Percentiles rank a stretch among this genome's conserved stretches.
Evolutionary conservation across 805 yeast species (phyloP).

Genomic region (Saccharomycopsis javanensis): DNA sequence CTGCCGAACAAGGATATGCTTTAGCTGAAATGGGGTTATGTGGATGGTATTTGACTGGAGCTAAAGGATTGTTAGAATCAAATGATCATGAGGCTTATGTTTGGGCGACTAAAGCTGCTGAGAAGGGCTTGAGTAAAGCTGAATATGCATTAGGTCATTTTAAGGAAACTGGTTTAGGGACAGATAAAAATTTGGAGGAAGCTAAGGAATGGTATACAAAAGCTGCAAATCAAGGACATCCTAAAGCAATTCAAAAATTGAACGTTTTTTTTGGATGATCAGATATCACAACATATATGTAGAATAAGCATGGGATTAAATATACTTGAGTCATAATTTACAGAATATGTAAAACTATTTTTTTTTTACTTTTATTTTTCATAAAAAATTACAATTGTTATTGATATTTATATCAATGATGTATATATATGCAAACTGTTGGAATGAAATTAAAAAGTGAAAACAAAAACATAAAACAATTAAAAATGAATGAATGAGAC

Average conservation of each 20-base stretch:
- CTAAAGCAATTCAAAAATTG: conserved; percentile 35
- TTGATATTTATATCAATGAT: background rate
- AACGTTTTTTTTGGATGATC: background rate
- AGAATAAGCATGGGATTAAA: background rate
- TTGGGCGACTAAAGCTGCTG: conserved; percentile 59
- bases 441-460: background rate
- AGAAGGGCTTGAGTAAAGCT: conserved; percentile 49
- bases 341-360: background rate
- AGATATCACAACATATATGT: background rate
- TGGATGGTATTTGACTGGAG: conserved; percentile 74
- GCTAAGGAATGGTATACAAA: conserved; percentile 43
- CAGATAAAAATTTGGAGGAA: conserved; percentile 31
- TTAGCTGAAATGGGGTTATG: conserved; percentile 63
- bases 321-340: background rate
- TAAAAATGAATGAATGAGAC: background rate
- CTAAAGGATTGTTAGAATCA: conserved; percentile 39
- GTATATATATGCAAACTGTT: background rate
- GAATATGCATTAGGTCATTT: conserved; percentile 63
- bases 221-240: conserved; percentile 56
- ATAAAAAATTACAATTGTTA: background rate
- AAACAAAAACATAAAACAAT: background rate
- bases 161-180: conserved; percentile 57
- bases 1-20: conserved; percentile 55
- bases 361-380: background rate
- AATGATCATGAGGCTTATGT: conserved; percentile 57